A percentile compares a stretch with the other conserved stretches of the same genome.
Conservation (phyloP, 345 rosid genomes). For the Aquilaria malaccensis region DNA sequence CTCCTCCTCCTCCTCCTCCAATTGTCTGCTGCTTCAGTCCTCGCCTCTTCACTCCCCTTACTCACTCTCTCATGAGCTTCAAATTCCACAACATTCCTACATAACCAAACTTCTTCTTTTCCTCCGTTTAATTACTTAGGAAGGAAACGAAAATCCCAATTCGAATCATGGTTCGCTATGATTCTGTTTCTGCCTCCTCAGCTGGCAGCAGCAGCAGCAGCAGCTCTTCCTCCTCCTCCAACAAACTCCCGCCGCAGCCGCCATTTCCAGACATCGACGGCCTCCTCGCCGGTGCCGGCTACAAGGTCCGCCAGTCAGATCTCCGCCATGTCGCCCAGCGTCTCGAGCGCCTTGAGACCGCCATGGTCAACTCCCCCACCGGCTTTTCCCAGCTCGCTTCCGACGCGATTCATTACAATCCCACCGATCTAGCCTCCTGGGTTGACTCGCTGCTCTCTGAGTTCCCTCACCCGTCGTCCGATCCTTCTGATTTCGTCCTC, state of each 20-base stretch:
- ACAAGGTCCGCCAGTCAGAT: slow-evolving; percentile 51
- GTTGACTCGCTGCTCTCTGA: slow-evolving; percentile 57
- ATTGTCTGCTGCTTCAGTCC: too few relatives aligned
- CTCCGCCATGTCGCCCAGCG: slow-evolving; percentile 55
- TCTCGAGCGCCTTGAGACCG: slow-evolving; percentile 53
- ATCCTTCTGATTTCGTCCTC: slow-evolving; percentile 23
- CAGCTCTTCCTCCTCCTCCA: slow-evolving; percentile 25
- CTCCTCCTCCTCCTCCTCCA: too few relatives aligned
- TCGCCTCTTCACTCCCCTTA: too few relatives aligned
- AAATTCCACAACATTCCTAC: too few relatives aligned
- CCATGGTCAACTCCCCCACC: slow-evolving; percentile 45
- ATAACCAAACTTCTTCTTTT: background rate
- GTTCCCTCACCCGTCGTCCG: slow-evolving; percentile 28
- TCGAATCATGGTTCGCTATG: slow-evolving; percentile 28
- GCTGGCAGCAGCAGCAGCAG: slow-evolving; percentile 21
- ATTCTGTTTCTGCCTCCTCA: slow-evolving; percentile 23
- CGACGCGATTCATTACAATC: slow-evolving; percentile 48
- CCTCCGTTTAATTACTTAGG: background rate
- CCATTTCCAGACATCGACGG: slow-evolving; percentile 35
- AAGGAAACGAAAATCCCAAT: background rate
- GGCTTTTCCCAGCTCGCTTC: slow-evolving; percentile 36
- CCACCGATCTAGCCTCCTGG: slow-evolving; percentile 62
- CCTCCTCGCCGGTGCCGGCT: slow-evolving; percentile 56
- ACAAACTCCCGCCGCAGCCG: slow-evolving; percentile 10
- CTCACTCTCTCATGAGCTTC: too few relatives aligned